phyloP scores from a whole-genome alignment of 768 basidiomycete species.

The Collybiopsis confluens region DNA sequence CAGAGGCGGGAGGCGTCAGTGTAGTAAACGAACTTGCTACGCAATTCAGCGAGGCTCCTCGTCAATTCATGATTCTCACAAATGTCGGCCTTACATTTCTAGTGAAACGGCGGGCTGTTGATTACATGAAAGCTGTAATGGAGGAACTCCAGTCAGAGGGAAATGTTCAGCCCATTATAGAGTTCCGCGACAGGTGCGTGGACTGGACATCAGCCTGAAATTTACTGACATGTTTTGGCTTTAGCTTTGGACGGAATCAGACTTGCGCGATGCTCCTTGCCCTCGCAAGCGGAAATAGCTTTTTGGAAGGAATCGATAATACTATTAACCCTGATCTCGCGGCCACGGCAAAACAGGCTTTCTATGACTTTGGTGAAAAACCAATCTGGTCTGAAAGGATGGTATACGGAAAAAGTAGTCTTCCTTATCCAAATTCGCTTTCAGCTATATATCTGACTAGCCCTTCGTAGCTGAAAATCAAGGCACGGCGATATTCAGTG shows the following conservation, averaged over 20 bases:
- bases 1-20: slow-evolving; percentile 35
- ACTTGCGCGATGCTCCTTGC: slow-evolving; percentile 90
- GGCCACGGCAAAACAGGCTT: slow-evolving; percentile 75
- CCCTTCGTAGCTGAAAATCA: slow-evolving; percentile 51
- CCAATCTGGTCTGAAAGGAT: slow-evolving; percentile 78
- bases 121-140: slow-evolving; percentile 77
- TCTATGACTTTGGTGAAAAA: slow-evolving; percentile 82
- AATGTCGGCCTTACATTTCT: slow-evolving; percentile 83
- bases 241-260: slow-evolving; percentile 87
- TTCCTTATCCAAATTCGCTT: slow-evolving; percentile 17
- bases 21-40: slow-evolving; percentile 77
- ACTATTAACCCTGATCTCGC: slow-evolving; percentile 58
- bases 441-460: slow-evolving; percentile 1
- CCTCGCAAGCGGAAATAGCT: slow-evolving; percentile 81
- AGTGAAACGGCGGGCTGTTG: slow-evolving; percentile 76
- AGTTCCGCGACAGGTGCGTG: slow-evolving; percentile 74
- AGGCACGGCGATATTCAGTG: slow-evolving; percentile 77
- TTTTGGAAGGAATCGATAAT: slow-evolving; percentile 57
- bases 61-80: slow-evolving; percentile 84
- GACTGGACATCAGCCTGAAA: not conserved
- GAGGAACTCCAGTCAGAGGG: slow-evolving; percentile 79
- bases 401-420: slow-evolving; percentile 75
- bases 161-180: slow-evolving; percentile 72
- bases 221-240: slow-evolving; percentile 3
- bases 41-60: slow-evolving; percentile 70